Evolutionary conservation across 192 early-diverging fungal species (phyloP), one percentile per base, ranked within the genome.

Genomic region (Anaeromyces robustus): DNA sequence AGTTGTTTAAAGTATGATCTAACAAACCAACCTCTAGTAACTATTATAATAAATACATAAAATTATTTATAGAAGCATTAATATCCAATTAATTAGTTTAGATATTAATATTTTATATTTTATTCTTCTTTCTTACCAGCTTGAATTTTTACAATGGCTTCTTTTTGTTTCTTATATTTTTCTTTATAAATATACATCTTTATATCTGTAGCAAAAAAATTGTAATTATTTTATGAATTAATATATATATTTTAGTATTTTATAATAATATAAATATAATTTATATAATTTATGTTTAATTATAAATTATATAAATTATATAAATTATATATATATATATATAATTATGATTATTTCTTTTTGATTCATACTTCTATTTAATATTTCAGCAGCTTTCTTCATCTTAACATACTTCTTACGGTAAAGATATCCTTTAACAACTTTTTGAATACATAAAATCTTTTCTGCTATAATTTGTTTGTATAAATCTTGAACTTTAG

Each of bases 111-210:
- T 30, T 81, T 29, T 78, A 52, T 79, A 18, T 30, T 83, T 41
- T 29, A 30, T 52, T 80, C n/a, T n/a, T 34, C 4, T 34, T n/a
- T 18, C 81, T 34, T 81, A 87, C 86, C 84, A 78, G 89, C 39
- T 81, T 90, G 89, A 79, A 90, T 90, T 77, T 87, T 89, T 37
- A 90, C 19, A 78, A 85, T 84, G 29, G 86, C 83, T 7, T 81
- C 80, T 30, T 29, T 30, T 30, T 77, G 84, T 19, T 81, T 84
- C 79, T 83, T 84, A 82, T 89, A 89, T 16, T 83, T 80, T 13
- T 85, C 78, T 30, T 84, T 78, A 78, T 68, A 86, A 6, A 89
- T 37, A 78, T 85, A 89, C 7, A 86, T 84, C 43, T 79, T 86
- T 14, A 81, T 77, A 77, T 86, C 85, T 86, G 77, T 14, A 30